Percentiles rank a stretch among this genome's conserved stretches.
phyloP scores from a whole-genome alignment of 148 eudicot species.

The Gaultheria prostrata region DNA sequence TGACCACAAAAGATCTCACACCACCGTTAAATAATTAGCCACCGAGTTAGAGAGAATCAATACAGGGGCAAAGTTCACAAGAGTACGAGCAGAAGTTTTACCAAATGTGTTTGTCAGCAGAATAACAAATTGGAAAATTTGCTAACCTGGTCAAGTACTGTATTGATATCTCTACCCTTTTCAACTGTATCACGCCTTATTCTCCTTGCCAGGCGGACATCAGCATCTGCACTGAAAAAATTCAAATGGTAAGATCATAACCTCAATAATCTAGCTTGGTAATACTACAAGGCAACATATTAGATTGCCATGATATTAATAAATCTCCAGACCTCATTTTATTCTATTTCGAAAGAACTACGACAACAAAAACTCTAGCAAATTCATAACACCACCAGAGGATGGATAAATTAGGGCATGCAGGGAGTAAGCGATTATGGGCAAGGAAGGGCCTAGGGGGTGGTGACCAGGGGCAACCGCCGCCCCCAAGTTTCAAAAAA shows the following conservation, averaged over 20 bases:
- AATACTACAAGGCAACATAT: background rate
- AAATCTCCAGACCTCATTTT: background rate
- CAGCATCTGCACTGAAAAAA: slow-evolving; percentile 82
- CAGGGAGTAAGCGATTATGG: background rate
- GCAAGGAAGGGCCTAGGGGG: background rate
- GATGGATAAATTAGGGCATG: background rate
- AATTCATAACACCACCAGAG: background rate
- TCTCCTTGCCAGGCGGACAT: slow-evolving; percentile 92
- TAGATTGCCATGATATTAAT: background rate
- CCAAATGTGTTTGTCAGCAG: background rate
- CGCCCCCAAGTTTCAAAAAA: background rate
- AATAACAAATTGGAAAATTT: background rate
- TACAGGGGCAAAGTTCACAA: background rate
- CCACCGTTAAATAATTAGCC: background rate
- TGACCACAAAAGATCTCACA: background rate
- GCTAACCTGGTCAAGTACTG: slow-evolving; percentile 80
- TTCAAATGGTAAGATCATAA: slow-evolving; percentile 36
- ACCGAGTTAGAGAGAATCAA: background rate
- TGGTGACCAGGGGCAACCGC: background rate
- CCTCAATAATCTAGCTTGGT: slow-evolving; percentile 12
- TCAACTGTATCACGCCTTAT: slow-evolving; percentile 85
- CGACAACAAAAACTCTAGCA: background rate
- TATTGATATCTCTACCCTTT: slow-evolving; percentile 74
- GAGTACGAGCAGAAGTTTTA: background rate
- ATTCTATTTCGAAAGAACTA: background rate